Base-by-base conservation (phyloP, 805 yeast genomes). In the Pichia sporocuriosa region DNA sequence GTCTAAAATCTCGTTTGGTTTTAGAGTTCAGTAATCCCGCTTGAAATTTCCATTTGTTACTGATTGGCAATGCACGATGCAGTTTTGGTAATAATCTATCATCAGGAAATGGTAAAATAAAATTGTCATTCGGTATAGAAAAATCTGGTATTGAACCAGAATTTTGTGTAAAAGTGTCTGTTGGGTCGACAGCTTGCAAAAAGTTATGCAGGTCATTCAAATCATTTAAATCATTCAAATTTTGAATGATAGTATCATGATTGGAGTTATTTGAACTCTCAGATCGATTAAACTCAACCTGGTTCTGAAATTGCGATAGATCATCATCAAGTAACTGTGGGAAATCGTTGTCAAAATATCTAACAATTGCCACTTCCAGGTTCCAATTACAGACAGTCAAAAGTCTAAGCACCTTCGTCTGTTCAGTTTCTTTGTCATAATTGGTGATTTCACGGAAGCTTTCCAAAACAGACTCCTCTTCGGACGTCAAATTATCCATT, bases 291-390 rank as follows among this genome's bases (percentile, higher is more conserved):
- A n/a, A n/a, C n/a, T n/a, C n/a, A n/a, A n/a, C n/a, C n/a, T n/a
- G n/a, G n/a, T n/a, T n/a, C n/a, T 10, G 12, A 11, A 6, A 11
- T 9, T 13, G 13, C 17, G 33, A 6, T 30, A 26, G 13, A 15
- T 26, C 29, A 6, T 49, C 45, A 28, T 52, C 53, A 21, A 53
- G 40, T 13, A 59, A 34, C 1, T 60, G 51, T 3, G 65, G 65
- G 60, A 75, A 66, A 38, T 69, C 66, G 16, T 71, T 73, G 50
- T 82, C 89, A 54, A 79, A 79, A 55, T 69, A 82, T 38, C 76
- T 68, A 4, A 81, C 71, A 25, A 80, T 59, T 1, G 87, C 77
- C 32, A 70, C 65, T 51, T 81, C 84, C 37, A 82, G 54, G 51
- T 79, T 71, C 79, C 79, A 79, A 37, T 76, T 70, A 50, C 77